Conservation (phyloP, 2,329 filamentous ascomycete genomes). For the Pseudodiploospora longispora region DNA sequence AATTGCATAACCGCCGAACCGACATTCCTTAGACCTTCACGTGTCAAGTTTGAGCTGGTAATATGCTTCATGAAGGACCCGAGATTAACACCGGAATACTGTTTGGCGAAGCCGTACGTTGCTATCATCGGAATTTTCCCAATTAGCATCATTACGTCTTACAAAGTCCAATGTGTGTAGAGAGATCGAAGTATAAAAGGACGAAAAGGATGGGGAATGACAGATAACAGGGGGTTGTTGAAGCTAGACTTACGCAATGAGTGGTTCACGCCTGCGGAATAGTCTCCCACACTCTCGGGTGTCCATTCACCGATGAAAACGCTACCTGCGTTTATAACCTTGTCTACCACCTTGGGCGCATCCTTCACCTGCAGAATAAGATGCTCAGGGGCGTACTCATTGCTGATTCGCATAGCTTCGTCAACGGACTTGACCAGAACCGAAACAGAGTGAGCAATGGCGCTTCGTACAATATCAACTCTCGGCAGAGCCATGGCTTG, state of each 20-base stretch:
- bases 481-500: constrained; percentile 83
- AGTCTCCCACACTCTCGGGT: constrained; percentile 94
- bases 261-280: constrained; percentile 96
- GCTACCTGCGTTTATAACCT: constrained; percentile 88
- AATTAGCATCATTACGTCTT: constrained; percentile 10
- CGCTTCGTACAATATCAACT: constrained; percentile 84
- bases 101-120: constrained; percentile 95
- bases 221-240: no score
- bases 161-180: background rate
- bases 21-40: constrained; percentile 76
- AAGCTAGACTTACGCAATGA: constrained; percentile 68
- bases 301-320: constrained; percentile 97
- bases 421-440: constrained; percentile 64
- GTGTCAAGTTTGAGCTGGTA: constrained; percentile 83
- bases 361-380: constrained; percentile 83
- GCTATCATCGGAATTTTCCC: constrained; percentile 40
- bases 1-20: constrained; percentile 89
- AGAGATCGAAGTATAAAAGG: background rate
- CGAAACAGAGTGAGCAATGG: constrained; percentile 87
- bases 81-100: constrained; percentile 96
- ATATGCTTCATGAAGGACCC: constrained; percentile 97
- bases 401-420: constrained; percentile 76
- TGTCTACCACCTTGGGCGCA: constrained; percentile 63
- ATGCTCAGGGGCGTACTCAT: constrained; percentile 93
- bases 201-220: background rate